Base-by-base conservation (phyloP, 176 grass and related monocot genomes). In the Cenchrus americanus region DNA sequence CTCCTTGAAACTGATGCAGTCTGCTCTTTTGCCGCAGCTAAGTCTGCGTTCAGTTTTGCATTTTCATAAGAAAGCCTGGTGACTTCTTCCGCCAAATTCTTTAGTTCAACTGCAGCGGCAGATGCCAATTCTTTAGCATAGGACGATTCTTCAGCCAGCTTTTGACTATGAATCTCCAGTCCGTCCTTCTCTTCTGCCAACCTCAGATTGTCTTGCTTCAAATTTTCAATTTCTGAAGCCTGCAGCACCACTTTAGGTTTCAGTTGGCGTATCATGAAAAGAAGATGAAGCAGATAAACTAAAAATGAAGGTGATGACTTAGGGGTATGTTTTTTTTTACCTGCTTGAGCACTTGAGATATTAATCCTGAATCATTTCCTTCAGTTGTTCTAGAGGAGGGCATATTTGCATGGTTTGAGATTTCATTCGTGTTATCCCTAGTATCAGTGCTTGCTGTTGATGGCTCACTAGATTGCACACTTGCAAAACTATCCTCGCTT, bases 71-170 rank as follows among this genome's bases (percentile, higher is more conserved):
- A 95, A 73, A 98, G 89, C 63, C 90, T 94, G n/a, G 96, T 98
- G 65, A 98, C 93, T 87, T 98, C 96, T 92, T 98, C 96, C 17
- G 96, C 96, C 61, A 98, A 86, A 75, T 98, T 98, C 73, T 92
- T 95, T 37, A 98, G 87, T 85, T 98, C 96, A 82, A 95, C 63
- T 48, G 96, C 96, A 44, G 96, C 96, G 7, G 96, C 96, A 72
- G 96, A 89, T 72, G 96, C 96, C 85, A 98, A 89, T 90, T 95
- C 96, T 85, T 94, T 98, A 70, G 96, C 96, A 86, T 98, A 98
- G 11, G 83, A 90, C 73, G 91, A 88, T 95, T 98, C 96, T 59
- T 98, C 96, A 65, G 89, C 88, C 65, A 98, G 80, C 69, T 98
- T 98, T 90, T 98, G 87, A 66, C 88, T 89, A 3, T 95, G 91